A percentile compares a stretch with the other conserved stretches of the same genome.
These are phyloP conservation scores for Hydnomerulius pinastri DNA, from an alignment of 768 basidiomycete genomes.

Conservation along the genomic window DNA sequence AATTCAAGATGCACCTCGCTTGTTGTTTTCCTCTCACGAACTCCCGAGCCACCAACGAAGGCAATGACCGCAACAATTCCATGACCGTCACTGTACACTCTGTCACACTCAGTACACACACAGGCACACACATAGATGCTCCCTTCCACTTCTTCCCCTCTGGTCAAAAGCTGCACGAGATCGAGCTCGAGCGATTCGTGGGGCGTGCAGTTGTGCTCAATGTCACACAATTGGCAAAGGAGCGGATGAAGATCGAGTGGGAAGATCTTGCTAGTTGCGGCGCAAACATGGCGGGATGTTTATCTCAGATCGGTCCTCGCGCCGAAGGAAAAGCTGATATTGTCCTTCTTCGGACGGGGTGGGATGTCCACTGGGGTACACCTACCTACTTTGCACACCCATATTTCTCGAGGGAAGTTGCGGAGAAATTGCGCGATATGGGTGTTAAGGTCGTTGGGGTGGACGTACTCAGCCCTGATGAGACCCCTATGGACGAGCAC, in stretches of 20 bases:
- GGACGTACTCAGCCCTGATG: slow-evolving; percentile 70
- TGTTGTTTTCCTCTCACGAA: slow-evolving; percentile 18
- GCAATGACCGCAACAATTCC: slow-evolving; percentile 35
- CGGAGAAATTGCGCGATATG: slow-evolving; percentile 44
- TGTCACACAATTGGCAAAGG: slow-evolving; percentile 41
- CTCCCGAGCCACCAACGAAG: slow-evolving; percentile 35
- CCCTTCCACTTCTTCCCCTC: slow-evolving; percentile 69
- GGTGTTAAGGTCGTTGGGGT: slow-evolving; percentile 63
- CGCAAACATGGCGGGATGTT: neutral
- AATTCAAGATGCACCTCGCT: slow-evolving; percentile 20
- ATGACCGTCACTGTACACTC: slow-evolving; percentile 29
- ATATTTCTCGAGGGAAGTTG: slow-evolving; percentile 56
- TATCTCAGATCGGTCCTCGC: slow-evolving; percentile 25
- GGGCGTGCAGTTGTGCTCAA: slow-evolving; percentile 60
- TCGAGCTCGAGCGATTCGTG: slow-evolving; percentile 55
- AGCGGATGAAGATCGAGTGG: slow-evolving; percentile 59
- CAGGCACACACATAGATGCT: slow-evolving; percentile 80
- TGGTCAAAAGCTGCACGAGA: slow-evolving; percentile 58
- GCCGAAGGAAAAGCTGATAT: slow-evolving; percentile 34
- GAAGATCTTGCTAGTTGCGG: slow-evolving; percentile 17
- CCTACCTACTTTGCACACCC: slow-evolving; percentile 63
- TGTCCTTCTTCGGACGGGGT: slow-evolving; percentile 67
- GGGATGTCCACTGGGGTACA: slow-evolving; percentile 58
- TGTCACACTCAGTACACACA: slow-evolving; percentile 65
- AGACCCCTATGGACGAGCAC: slow-evolving; percentile 38